Conservation (phyloP, 1,284 basidiomycete genomes). For the Ganoderma meredithae region DNA sequence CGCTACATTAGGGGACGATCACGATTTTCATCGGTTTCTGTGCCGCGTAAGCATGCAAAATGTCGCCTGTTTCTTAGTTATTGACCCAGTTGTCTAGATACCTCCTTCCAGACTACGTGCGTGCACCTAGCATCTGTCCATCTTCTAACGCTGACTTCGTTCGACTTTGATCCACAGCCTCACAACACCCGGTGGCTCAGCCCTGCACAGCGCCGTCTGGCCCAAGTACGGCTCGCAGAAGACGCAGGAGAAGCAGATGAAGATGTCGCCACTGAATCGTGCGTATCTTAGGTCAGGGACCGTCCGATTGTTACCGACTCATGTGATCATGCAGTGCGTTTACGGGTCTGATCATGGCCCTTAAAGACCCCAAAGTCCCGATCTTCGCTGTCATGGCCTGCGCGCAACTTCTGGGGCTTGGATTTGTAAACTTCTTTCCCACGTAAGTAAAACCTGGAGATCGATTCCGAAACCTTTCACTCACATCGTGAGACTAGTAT, state of each 20-base stretch:
- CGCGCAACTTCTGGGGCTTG: conserved; percentile 64
- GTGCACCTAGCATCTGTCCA: conserved; percentile 26
- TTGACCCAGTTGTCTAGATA: conserved; percentile 20
- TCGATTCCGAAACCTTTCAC: neutral
- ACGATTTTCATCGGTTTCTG: conserved; percentile 63
- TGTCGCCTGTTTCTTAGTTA: neutral
- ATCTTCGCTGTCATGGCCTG: conserved; percentile 65
- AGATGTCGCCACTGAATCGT: conserved; percentile 63
- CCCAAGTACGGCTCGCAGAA: conserved; percentile 75
- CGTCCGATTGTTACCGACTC: neutral
- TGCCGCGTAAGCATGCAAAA: conserved; percentile 52
- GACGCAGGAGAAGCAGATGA: conserved; percentile 78
- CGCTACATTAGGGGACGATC: conserved; percentile 55
- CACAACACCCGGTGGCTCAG: conserved; percentile 74
- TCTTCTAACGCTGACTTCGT: neutral
- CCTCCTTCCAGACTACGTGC: conserved; percentile 62
- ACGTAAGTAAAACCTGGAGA: conserved; percentile 50
- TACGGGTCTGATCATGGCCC: conserved; percentile 61
- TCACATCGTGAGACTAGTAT: conserved; percentile 48
- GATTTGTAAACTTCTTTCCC: conserved; percentile 80
- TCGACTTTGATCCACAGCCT: conserved; percentile 47
- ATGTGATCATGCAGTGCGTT: conserved; percentile 47
- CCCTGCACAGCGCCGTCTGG: conserved; percentile 64
- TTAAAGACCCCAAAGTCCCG: conserved; percentile 68
- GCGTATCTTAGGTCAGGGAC: conserved; percentile 34